Base-by-base conservation (phyloP, 768 basidiomycete genomes). In the Psilocybe subaeruginosa region DNA sequence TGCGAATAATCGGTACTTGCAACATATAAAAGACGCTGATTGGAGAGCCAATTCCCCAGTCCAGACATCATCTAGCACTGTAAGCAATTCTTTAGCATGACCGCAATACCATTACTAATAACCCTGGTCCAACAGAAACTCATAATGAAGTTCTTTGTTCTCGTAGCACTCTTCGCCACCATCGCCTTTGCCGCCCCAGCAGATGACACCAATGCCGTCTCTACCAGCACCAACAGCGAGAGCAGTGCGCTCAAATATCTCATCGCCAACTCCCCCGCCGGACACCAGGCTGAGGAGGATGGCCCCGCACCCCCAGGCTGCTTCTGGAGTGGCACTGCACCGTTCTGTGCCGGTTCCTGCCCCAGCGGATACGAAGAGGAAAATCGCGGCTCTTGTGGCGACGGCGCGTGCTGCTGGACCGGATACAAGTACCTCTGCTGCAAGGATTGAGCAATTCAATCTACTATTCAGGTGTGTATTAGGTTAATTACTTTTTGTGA, bases 301-400 rank as follows among this genome's bases (percentile, higher is more conserved):
- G 59, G 59, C 14, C 46, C 59, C 8, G 59, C 59, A 8, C 19
- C 59, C 59, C 27, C 52, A 8, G 45, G 52, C 41, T 60, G 59
- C 59, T 60, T 54, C 59, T 60, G 59, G 59, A 51, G 54, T 30
- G 52, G 59, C 17, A 60, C 59, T 9, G 52, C 59, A 3, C 59
- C 59, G 6, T 60, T 54, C 45, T 60, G 59, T 29, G 59, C 16
- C 47, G 59, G 59, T 7, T 47, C 31, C 23, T 54, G 59, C 53
- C 52, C 59, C 1, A 1, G 27, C 6, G 43, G 59, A 14, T 60
- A 60, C 45, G 14, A 23, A 14, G 59, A 54, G 12, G 43, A 54
- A 23, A 37, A 47, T 11, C 30, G 59, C 8, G 59, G 45, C 17
- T 46, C 37, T 14, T 59, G 51, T 45, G 52, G 59, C 3, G 52